Conservation (phyloP, 768 basidiomycete genomes). For the Russula sp. region DNA sequence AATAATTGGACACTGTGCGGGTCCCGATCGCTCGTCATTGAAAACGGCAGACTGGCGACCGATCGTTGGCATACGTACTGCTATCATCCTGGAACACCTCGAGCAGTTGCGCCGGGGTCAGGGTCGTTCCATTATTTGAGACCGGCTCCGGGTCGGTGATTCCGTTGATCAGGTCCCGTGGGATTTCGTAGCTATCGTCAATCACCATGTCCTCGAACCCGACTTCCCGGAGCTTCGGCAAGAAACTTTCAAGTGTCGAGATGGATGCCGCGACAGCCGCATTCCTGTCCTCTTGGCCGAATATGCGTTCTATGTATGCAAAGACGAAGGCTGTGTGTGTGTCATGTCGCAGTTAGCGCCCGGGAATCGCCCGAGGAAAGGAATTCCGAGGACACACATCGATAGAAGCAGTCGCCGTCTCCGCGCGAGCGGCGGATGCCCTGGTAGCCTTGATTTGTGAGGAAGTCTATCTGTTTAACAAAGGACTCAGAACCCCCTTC, state of each 20-base stretch:
- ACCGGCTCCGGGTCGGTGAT: constrained; percentile 31
- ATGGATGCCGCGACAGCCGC: constrained; percentile 44
- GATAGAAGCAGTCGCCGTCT: constrained; percentile 85
- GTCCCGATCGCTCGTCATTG: neutral
- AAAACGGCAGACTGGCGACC: neutral
- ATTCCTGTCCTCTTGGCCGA: constrained; percentile 39
- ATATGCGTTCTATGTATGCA: constrained; percentile 68
- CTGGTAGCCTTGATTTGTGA: constrained; percentile 55
- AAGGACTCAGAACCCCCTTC: constrained; percentile 52
- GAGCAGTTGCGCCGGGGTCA: constrained; percentile 35
- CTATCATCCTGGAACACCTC: constrained; percentile 41
- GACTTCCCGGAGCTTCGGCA: constrained; percentile 43
- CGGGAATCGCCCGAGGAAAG: neutral
- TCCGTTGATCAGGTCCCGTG: constrained; percentile 44
- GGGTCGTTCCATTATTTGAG: constrained; percentile 27
- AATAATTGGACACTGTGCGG: constrained; percentile 52
- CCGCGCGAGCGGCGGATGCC: constrained; percentile 68
- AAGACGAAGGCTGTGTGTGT: constrained; percentile 62
- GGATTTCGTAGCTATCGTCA: constrained; percentile 67
- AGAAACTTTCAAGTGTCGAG: constrained; percentile 43
- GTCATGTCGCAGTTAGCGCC: constrained; percentile 16
- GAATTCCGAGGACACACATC: constrained; percentile 44
- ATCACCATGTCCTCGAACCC: constrained; percentile 64
- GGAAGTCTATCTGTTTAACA: constrained; percentile 66
- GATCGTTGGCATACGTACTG: constrained; percentile 27